Evolutionary conservation across 768 basidiomycete species (phyloP).

Genomic region (Clitopilus hobsonii): DNA sequence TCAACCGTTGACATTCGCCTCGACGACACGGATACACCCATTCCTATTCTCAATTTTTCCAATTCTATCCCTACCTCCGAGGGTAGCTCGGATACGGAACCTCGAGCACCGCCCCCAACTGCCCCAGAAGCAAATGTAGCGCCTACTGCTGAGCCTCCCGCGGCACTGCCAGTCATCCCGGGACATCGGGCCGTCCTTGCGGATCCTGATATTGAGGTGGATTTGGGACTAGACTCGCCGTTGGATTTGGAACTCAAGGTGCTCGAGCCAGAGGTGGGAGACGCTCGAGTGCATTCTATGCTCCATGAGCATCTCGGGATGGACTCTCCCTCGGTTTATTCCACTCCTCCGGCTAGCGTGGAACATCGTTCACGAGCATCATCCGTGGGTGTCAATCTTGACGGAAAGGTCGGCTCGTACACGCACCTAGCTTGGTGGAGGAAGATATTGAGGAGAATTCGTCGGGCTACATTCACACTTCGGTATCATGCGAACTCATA

Average conservation of each 20-base stretch:
- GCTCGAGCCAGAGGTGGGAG: not conserved
- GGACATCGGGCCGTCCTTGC: not conserved
- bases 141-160: not conserved
- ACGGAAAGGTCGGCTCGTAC: too few relatives aligned
- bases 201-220: not conserved
- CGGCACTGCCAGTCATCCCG: not conserved
- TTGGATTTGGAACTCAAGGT: not conserved
- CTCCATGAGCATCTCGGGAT: not conserved
- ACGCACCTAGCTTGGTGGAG: too few relatives aligned
- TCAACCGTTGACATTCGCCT: not conserved
- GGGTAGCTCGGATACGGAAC: not conserved
- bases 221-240: not conserved
- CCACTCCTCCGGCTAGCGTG: not conserved
- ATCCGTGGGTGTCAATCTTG: too few relatives aligned
- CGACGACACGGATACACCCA: not conserved
- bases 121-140: too few relatives aligned
- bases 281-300: not conserved
- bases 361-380: not conserved
- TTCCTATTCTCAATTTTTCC: not conserved
- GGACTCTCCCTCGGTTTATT: not conserved
- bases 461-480: too few relatives aligned
- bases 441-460: too few relatives aligned
- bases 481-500: too few relatives aligned
- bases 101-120: too few relatives aligned
- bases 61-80: not conserved